Conservation (phyloP, 306 rosid genomes). For the Cucurbita ficifolia region DNA sequence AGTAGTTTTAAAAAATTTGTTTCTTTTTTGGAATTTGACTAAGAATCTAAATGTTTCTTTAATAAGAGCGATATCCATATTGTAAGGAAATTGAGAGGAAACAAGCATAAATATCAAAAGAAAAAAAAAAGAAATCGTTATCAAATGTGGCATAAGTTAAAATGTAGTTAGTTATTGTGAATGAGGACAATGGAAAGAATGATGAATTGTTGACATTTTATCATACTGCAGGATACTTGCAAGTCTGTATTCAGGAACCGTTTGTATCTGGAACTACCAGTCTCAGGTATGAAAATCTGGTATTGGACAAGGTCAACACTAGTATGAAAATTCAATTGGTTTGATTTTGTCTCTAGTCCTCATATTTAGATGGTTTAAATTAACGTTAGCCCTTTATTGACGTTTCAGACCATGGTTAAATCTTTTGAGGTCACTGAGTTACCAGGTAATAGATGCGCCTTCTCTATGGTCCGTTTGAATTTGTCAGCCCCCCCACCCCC, state of each 20-base stretch:
- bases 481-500: neutral
- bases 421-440: constrained; percentile 97
- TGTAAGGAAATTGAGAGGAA: neutral
- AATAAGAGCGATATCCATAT: too few relatives aligned
- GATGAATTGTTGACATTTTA: neutral
- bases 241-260: constrained; percentile 94
- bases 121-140: too few relatives aligned
- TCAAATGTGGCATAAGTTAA: too few relatives aligned
- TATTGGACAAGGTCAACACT: neutral
- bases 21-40: neutral
- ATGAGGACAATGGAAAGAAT: neutral
- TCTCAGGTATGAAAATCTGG: constrained; percentile 56
- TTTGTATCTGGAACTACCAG: constrained; percentile 97
- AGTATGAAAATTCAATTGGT: neutral
- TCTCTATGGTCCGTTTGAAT: constrained; percentile 1
- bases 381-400: constrained; percentile 17
- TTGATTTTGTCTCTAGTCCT: neutral
- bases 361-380: constrained; percentile 9
- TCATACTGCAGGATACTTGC: constrained; percentile 73
- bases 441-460: constrained; percentile 49
- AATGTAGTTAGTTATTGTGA: neutral
- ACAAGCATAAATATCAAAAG: too few relatives aligned
- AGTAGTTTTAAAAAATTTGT: too few relatives aligned
- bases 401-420: constrained; percentile 82
- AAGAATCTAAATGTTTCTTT: too few relatives aligned